Evolutionary conservation across 176 grass and related monocot genomes (phyloP).

Genomic region (Rhipidocladum racemiflorum): DNA sequence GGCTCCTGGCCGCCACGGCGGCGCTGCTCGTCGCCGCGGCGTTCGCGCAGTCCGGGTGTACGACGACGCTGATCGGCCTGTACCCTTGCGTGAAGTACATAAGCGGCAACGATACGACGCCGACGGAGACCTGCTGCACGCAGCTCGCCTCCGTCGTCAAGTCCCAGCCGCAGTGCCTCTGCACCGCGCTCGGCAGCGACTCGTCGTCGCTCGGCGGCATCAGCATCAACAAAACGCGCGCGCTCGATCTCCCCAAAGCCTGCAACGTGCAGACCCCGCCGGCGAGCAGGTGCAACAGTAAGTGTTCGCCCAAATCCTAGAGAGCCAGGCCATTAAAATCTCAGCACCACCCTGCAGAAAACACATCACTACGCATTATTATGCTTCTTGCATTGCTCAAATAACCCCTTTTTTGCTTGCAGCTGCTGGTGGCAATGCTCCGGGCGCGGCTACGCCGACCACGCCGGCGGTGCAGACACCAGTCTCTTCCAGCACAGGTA

Average conservation of each 20-base stretch:
- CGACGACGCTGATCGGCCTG: conserved; percentile 54
- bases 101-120: conserved; percentile 56
- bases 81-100: conserved; percentile 93
- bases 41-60: conserved; percentile 61
- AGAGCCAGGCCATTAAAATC: background rate
- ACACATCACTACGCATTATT: background rate
- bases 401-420: background rate
- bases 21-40: conserved; percentile 30
- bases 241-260: conserved; percentile 53
- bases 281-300: conserved; percentile 63
- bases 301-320: background rate
- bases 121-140: conserved; percentile 59
- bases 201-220: conserved; percentile 45
- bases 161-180: conserved; percentile 73
- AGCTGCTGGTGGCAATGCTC: conserved; percentile 14
- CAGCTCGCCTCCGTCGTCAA: conserved; percentile 59
- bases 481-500: conserved; percentile 6
- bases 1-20: conserved; percentile 1
- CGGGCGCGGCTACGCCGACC: background rate
- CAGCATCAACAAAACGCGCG: conserved; percentile 62
- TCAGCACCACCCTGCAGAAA: background rate
- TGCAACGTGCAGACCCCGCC: conserved; percentile 75
- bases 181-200: conserved; percentile 49
- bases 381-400: background rate
- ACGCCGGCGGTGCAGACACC: conserved; percentile 10